A percentile compares a stretch with the other conserved stretches of the same genome.
Evolutionary conservation across 805 yeast genomes (phyloP).

Genomic region (Wickerhamiella musiphila): DNA sequence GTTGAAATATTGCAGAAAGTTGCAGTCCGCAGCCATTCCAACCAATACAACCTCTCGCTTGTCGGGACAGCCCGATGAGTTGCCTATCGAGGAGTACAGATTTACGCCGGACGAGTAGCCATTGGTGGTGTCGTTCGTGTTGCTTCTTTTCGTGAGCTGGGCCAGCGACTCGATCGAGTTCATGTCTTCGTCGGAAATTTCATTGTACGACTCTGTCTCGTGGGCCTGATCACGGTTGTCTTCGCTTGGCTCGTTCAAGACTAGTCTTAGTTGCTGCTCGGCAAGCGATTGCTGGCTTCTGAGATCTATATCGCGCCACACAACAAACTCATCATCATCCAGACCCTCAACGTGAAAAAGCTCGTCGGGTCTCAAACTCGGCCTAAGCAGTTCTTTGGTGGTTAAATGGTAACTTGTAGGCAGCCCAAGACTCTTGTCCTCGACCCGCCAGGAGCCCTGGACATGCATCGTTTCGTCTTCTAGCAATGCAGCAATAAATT

Average conservation of each 20-base stretch:
- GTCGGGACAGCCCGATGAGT: conserved; percentile 20
- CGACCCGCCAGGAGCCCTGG: conserved; percentile 20
- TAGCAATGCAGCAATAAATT: conserved; percentile 12
- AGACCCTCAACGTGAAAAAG: background rate
- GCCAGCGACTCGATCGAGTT: too few relatives aligned
- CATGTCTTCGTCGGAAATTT: too few relatives aligned
- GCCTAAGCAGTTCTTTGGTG: conserved; percentile 5
- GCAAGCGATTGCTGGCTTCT: conserved; percentile 2
- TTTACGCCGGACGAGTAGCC: conserved; percentile 4
- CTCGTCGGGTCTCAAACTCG: conserved; percentile 4
- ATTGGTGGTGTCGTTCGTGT: background rate
- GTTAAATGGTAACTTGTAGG: conserved; percentile 17
- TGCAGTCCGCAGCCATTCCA: conserved; percentile 25
- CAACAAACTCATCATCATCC: conserved; percentile 9
- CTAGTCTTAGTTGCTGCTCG: too few relatives aligned
- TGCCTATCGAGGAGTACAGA: conserved; percentile 16
- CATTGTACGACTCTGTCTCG: too few relatives aligned
- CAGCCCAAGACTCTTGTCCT: conserved; percentile 19
- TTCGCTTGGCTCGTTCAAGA: too few relatives aligned
- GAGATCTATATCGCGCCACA: conserved; percentile 18
- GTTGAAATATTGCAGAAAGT: conserved; percentile 17
- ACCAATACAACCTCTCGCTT: conserved; percentile 19
- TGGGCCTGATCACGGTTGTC: too few relatives aligned
- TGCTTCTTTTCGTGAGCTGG: background rate
- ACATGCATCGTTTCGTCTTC: conserved; percentile 1